phyloP scores from a whole-genome alignment of 495 filamentous ascomycete species.

The Penicillium silybi region DNA sequence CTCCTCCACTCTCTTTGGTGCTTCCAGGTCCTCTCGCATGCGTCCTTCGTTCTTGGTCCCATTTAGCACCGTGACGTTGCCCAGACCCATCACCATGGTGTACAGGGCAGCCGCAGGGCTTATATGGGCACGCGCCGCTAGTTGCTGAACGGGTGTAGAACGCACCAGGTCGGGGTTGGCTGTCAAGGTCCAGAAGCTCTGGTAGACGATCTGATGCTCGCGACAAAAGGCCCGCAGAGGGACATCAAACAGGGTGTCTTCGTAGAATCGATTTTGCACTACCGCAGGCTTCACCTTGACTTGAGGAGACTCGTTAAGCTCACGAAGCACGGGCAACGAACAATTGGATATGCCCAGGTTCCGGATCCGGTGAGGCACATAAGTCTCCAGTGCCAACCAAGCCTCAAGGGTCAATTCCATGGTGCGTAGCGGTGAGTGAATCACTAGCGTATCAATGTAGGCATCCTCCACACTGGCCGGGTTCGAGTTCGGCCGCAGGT shows the following conservation, averaged over 20 bases:
- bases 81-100: slow-evolving; percentile 59
- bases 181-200: slow-evolving; percentile 77
- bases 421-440: slow-evolving; percentile 65
- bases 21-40: slow-evolving; percentile 65
- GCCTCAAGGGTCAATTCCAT: slow-evolving; percentile 57
- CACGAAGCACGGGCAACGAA: slow-evolving; percentile 47
- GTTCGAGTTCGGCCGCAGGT: slow-evolving; percentile 44
- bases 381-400: slow-evolving; percentile 59
- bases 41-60: slow-evolving; percentile 60
- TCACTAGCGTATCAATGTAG: slow-evolving; percentile 69
- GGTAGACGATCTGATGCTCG: slow-evolving; percentile 58
- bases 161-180: slow-evolving; percentile 60
- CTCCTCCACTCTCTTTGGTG: slow-evolving; percentile 43
- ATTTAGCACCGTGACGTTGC: slow-evolving; percentile 57
- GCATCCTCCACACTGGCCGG: slow-evolving; percentile 33
- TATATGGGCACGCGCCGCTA: slow-evolving; percentile 47
- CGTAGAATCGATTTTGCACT: slow-evolving; percentile 74
- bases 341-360: slow-evolving; percentile 73
- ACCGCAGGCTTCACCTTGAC: slow-evolving; percentile 53
- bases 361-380: slow-evolving; percentile 60
- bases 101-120: slow-evolving; percentile 60
- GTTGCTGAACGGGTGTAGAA: slow-evolving; percentile 44
- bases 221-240: slow-evolving; percentile 59
- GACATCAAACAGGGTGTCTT: slow-evolving; percentile 56
- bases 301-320: slow-evolving; percentile 40